phyloP scores from a whole-genome alignment of 139 green algal species.

The Chlamydomonas sphaeroides region DNA sequence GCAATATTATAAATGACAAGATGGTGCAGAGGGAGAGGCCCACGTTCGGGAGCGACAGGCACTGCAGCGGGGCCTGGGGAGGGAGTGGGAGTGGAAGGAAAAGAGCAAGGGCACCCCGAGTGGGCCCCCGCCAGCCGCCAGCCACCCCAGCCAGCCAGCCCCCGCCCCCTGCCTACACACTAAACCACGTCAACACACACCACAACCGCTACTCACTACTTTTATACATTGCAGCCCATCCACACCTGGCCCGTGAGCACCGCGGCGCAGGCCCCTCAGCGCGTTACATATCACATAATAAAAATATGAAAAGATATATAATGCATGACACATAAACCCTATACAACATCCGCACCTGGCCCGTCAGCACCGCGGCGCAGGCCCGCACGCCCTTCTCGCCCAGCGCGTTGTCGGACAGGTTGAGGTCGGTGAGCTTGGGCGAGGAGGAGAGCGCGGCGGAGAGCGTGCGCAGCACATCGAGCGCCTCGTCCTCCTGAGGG shows the following conservation, averaged over 20 bases:
- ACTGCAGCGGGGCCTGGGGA: slow-evolving; percentile 53
- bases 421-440: slow-evolving; percentile 62
- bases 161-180: neutral
- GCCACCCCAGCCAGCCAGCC: too few relatives aligned
- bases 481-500: slow-evolving; percentile 83
- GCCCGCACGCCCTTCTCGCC: slow-evolving; percentile 94
- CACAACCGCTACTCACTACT: too few relatives aligned
- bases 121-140: too few relatives aligned
- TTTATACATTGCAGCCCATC: too few relatives aligned
- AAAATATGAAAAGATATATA: too few relatives aligned
- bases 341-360: slow-evolving; percentile 70
- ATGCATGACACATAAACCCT: too few relatives aligned
- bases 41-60: slow-evolving; percentile 87
- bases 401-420: slow-evolving; percentile 93
- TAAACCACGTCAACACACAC: too few relatives aligned
- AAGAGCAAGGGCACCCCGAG: too few relatives aligned
- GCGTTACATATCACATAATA: too few relatives aligned
- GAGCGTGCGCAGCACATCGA: slow-evolving; percentile 81
- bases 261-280: slow-evolving; percentile 76
- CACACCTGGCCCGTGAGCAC: slow-evolving; percentile 70
- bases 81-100: too few relatives aligned
- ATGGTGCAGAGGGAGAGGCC: too few relatives aligned
- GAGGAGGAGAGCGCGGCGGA: slow-evolving; percentile 62
- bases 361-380: slow-evolving; percentile 67
- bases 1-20: too few relatives aligned